Evolutionary conservation across 371 early-diverging fungal genomes (phyloP), one percentile per base, ranked within the genome.

Genomic region (Actinomortierella ambigua): DNA sequence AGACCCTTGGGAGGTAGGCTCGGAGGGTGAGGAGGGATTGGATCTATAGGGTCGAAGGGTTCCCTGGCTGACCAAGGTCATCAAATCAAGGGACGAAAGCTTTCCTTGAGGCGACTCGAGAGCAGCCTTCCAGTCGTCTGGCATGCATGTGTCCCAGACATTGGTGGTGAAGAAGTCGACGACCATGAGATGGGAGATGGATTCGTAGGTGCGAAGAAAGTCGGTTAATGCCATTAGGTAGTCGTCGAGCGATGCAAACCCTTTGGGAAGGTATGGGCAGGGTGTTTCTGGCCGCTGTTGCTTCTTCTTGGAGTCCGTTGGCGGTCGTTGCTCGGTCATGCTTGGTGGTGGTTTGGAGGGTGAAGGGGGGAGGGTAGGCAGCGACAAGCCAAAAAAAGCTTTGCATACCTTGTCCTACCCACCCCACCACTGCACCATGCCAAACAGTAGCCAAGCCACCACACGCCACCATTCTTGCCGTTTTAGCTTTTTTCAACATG

Each of bases 131-230:
- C 71, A 71, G 17, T 62, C 62, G 56, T 62, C 50, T n/a, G 71
- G 71, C 63, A 71, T 65, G 52, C 71, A 24, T 3, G 55, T 62
- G 2, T 65, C 66, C 71, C 71, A 71, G 11, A 66, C 65, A 50
- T 65, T 53, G 18, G 71, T 71, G 0, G 71, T 71, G 50, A 71
- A 71, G 23, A 65, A 71, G 28, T 71, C 71, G 34, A 71, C 71
- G 41, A 71, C 65, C 71, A 71, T 71, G 8, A 71, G 63, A 26
- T 65, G 44, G 2, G 62, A 65, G 11, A 71, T 39, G 15, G 66
- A 62, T 20, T 71, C 71, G 18, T 63, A 71, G 5, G 40, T 11
- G 1, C 39, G 15, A 18, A 71, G 47, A 34, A 71, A 71, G 17
- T 54, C 14, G 14, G 53, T 58, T 18, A 71, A 59, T 18, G 49